These are phyloP conservation scores for Suillus bovinus DNA, from an alignment of 768 basidiomycete genomes.

Conservation along the genomic window DNA sequence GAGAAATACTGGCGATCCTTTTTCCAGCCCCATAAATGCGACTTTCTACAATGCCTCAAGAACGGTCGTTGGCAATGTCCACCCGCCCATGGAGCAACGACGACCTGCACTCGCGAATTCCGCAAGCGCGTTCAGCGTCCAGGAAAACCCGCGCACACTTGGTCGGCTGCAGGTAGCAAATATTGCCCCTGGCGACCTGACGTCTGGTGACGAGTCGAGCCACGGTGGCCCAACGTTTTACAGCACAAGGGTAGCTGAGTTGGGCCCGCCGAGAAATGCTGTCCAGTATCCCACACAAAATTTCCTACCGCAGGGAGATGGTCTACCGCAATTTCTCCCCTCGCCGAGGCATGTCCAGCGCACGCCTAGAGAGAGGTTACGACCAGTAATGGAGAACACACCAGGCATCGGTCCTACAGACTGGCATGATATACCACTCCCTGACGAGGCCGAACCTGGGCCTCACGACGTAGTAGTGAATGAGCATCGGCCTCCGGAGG, in stretches of 20 bases:
- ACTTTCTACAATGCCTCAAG: conserved; percentile 20
- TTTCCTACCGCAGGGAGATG: conserved; percentile 30
- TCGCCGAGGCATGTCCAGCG: conserved; percentile 16
- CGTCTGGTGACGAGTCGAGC: conserved; percentile 31
- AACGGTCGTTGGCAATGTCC: conserved; percentile 23
- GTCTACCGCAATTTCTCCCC: conserved; percentile 25
- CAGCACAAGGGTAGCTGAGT: conserved; percentile 6
- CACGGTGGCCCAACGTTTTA: background rate
- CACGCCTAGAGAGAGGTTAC: conserved; percentile 10
- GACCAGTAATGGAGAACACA: conserved; percentile 12
- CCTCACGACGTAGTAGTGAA: background rate
- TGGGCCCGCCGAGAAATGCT: conserved; percentile 18
- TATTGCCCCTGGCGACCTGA: conserved; percentile 45
- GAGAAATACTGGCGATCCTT: conserved; percentile 20
- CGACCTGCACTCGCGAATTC: conserved; percentile 28
- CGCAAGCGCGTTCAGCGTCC: conserved; percentile 28
- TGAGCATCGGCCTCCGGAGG: conserved; percentile 17
- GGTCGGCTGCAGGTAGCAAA: conserved; percentile 52
- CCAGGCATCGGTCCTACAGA: conserved; percentile 16
- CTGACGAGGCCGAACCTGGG: background rate
- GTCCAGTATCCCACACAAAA: conserved; percentile 22
- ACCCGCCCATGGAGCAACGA: conserved; percentile 4
- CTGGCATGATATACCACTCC: conserved; percentile 10
- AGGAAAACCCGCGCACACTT: conserved; percentile 37
- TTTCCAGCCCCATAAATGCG: conserved; percentile 19